These are phyloP conservation scores for Fraxinus paxiana DNA, from an alignment of 305 asterid species.

Conservation along the genomic window DNA sequence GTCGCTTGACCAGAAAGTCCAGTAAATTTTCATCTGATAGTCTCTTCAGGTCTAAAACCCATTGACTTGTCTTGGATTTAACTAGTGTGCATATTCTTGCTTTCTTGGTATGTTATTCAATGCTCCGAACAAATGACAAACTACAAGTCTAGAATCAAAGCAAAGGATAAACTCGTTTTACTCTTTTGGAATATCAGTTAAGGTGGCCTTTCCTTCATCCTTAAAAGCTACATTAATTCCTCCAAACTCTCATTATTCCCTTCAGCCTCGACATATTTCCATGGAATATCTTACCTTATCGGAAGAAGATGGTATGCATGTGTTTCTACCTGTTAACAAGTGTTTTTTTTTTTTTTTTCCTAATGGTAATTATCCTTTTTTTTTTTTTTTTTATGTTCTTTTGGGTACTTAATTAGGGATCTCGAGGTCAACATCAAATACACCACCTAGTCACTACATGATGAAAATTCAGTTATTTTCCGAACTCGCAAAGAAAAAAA, in stretches of 20 bases:
- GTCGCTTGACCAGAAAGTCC: background rate
- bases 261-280: background rate
- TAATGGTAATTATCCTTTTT: background rate
- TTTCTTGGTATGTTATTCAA: background rate
- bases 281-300: background rate
- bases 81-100: background rate
- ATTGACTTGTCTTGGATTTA: background rate
- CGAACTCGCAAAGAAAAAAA: constrained; percentile 32
- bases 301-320: background rate
- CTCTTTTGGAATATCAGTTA: background rate
- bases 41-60: background rate
- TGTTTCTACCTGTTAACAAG: background rate
- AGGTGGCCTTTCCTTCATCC: background rate
- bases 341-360: background rate
- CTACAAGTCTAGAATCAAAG: background rate
- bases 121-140: background rate
- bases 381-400: background rate
- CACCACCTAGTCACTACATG: constrained; percentile 41
- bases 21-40: background rate
- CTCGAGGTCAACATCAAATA: constrained; percentile 33
- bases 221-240: background rate
- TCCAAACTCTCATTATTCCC: background rate
- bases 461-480: constrained; percentile 41
- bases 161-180: background rate
- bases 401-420: constrained; percentile 29